Conservation (phyloP, 257 asterid genomes). For the Agastache rugosa region DNA sequence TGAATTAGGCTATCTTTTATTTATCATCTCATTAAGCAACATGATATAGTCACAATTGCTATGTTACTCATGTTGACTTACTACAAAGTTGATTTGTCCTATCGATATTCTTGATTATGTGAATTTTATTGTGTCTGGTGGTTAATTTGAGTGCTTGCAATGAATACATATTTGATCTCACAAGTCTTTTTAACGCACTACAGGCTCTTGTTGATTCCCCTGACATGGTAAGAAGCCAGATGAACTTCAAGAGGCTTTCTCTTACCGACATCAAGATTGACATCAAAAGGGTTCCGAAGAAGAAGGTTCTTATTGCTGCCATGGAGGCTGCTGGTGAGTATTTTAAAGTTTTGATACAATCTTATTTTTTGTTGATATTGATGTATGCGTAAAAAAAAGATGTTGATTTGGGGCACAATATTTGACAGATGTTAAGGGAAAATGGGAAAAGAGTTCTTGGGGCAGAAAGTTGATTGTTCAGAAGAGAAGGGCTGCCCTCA, state of each 20-base stretch:
- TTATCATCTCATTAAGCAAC: neutral
- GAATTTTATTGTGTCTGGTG: neutral
- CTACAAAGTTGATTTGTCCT: neutral
- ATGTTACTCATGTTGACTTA: neutral
- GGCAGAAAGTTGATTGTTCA: slow-evolving; percentile 70
- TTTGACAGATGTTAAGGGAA: slow-evolving; percentile 59
- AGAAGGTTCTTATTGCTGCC: slow-evolving; percentile 59
- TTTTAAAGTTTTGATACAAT: neutral
- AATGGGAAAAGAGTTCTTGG: slow-evolving; percentile 70
- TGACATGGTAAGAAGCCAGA: slow-evolving; percentile 62
- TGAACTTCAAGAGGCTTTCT: slow-evolving; percentile 68
- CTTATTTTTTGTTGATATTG: neutral
- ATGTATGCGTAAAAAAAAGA: neutral
- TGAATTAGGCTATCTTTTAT: neutral
- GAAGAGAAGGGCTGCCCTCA: slow-evolving; percentile 59
- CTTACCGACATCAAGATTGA: slow-evolving; percentile 64
- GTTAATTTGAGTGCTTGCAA: neutral
- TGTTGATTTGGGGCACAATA: neutral
- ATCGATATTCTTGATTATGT: neutral
- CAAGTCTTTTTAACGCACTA: neutral
- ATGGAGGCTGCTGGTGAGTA: slow-evolving; percentile 69
- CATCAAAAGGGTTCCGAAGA: slow-evolving; percentile 60
- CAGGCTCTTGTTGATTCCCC: slow-evolving; percentile 71
- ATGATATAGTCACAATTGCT: neutral
- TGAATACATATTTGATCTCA: neutral